Conservation (phyloP, 768 basidiomycete species). For the Harrya chromipes region DNA sequence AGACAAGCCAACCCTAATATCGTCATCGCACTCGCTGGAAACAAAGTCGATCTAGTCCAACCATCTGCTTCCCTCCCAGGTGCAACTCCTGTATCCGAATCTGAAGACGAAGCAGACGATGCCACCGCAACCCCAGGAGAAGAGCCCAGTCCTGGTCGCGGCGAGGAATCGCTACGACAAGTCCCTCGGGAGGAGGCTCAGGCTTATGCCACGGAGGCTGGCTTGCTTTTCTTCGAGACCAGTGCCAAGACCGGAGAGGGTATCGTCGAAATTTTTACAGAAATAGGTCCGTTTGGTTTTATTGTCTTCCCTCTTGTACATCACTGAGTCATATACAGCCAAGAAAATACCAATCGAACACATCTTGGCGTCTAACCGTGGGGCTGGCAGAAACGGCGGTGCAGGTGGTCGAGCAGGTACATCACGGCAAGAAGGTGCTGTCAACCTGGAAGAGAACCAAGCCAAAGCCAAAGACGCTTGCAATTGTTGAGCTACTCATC, state of each 20-base stretch:
- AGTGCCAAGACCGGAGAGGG: constrained; percentile 97
- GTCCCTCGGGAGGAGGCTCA: constrained; percentile 94
- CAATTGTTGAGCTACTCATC: constrained; percentile 58
- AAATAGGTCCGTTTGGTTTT: constrained; percentile 70
- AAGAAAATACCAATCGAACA: constrained; percentile 93
- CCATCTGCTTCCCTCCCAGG: constrained; percentile 51
- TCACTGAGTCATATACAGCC: constrained; percentile 40
- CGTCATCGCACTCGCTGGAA: constrained; percentile 96
- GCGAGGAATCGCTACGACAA: constrained; percentile 77
- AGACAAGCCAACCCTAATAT: constrained; percentile 99
- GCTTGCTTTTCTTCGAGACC: constrained; percentile 94
- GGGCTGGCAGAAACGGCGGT: constrained; percentile 58
- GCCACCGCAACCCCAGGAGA: constrained; percentile 87
- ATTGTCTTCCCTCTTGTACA: background rate
- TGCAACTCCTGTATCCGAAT: constrained; percentile 53
- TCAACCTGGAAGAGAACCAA: constrained; percentile 68
- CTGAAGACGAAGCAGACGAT: constrained; percentile 89
- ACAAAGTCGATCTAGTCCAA: constrained; percentile 92
- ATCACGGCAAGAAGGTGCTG: constrained; percentile 49
- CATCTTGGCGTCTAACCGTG: constrained; percentile 81
- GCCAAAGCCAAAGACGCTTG: constrained; percentile 72
- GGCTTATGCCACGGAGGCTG: constrained; percentile 94
- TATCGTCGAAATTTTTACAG: constrained; percentile 94
- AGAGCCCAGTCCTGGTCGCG: constrained; percentile 43
- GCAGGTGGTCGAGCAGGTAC: constrained; percentile 50